Percentiles rank a stretch among this genome's conserved stretches.
These are phyloP conservation scores for Erodium chrysanthum DNA, from an alignment of 441 rosid genomes.

Conservation along the genomic window DNA sequence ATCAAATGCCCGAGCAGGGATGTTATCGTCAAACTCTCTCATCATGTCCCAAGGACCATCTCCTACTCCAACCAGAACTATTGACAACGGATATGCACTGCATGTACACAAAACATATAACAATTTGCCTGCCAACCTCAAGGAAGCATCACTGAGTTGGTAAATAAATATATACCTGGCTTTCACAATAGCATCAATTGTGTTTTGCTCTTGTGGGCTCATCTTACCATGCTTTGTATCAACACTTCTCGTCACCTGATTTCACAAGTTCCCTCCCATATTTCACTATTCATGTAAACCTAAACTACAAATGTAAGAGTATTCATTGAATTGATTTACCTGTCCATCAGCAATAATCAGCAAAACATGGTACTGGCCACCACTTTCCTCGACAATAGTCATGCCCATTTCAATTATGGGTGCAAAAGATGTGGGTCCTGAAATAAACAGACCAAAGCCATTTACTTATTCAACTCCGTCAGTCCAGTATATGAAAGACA, in stretches of 20 bases:
- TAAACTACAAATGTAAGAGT: background rate
- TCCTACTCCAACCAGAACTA: constrained; percentile 88
- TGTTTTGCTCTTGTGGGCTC: constrained; percentile 77
- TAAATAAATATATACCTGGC: constrained; percentile 49
- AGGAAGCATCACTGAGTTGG: no score
- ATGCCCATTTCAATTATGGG: constrained; percentile 81
- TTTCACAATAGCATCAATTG: constrained; percentile 77
- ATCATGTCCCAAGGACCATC: constrained; percentile 99
- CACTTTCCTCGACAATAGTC: constrained; percentile 83
- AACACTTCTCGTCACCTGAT: constrained; percentile 87
- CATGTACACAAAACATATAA: constrained; percentile 18
- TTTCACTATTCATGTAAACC: constrained; percentile 18
- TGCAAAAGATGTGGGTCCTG: constrained; percentile 95
- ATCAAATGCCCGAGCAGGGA: constrained; percentile 76
- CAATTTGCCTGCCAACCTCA: no score
- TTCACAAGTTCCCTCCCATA: background rate
- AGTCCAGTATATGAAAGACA: no score
- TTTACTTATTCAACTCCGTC: constrained; percentile 5
- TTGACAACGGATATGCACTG: constrained; percentile 86
- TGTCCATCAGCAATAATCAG: constrained; percentile 93
- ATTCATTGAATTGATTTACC: constrained; percentile 29
- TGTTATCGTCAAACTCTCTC: constrained; percentile 91
- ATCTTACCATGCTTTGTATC: constrained; percentile 55
- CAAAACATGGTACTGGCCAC: constrained; percentile 87
- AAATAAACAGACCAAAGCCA: constrained; percentile 4